phyloP scores from a whole-genome alignment of 1,284 basidiomycete genomes.

The Agaricales sp. region DNA sequence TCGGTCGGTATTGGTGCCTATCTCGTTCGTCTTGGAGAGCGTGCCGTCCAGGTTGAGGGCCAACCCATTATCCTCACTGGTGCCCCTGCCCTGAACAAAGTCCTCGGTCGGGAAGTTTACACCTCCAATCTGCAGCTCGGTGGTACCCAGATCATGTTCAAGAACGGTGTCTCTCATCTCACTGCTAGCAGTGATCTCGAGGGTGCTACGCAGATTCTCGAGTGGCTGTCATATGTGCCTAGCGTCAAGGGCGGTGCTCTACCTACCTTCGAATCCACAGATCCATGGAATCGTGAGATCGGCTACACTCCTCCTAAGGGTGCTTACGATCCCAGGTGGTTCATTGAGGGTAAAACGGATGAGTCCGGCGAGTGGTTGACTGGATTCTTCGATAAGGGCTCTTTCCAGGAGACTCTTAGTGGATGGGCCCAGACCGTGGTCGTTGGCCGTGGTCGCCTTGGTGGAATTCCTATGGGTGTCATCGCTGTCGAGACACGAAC shows the following conservation, averaged over 20 bases:
- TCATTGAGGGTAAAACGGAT: conserved; percentile 89
- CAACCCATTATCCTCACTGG: conserved; percentile 99
- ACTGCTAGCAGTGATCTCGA: conserved; percentile 92
- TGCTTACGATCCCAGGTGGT: conserved; percentile 95
- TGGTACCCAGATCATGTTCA: conserved; percentile 99
- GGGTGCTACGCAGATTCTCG: conserved; percentile 85
- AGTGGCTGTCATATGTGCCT: conserved; percentile 94
- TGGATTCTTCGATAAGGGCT: conserved; percentile 95
- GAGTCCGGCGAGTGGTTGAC: conserved; percentile 71
- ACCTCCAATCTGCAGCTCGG: conserved; percentile 98
- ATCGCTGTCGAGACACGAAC: conserved; percentile 98
- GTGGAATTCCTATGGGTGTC: conserved; percentile 95
- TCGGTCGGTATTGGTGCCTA: conserved; percentile 99
- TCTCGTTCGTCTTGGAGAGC: conserved; percentile 95
- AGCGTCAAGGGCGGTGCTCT: conserved; percentile 69
- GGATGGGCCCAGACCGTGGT: conserved; percentile 99
- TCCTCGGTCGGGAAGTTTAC: conserved; percentile 97
- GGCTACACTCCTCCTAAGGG: conserved; percentile 88
- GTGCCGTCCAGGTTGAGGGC: conserved; percentile 97
- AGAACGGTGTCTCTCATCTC: conserved; percentile 97
- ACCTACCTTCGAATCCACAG: conserved; percentile 63
- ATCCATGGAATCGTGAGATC: conserved; percentile 91
- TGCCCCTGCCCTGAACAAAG: conserved; percentile 96
- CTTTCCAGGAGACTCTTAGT: conserved; percentile 92
- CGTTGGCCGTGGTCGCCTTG: conserved; percentile 91